A percentile compares a stretch with the other conserved stretches of the same genome.
Conservation (phyloP, 1,284 basidiomycete species). For the Hypsizygus ulmarius region DNA sequence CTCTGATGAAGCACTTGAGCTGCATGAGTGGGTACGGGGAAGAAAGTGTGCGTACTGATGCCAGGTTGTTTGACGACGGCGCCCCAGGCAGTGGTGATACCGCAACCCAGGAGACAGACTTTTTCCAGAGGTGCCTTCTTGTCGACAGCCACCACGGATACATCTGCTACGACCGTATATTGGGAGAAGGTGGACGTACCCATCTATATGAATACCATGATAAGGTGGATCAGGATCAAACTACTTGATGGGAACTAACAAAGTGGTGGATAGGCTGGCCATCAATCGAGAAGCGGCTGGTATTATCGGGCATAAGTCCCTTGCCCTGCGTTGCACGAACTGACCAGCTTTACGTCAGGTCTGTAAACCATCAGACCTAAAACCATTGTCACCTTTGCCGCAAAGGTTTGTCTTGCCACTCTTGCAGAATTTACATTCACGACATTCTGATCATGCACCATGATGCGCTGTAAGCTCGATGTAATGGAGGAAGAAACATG, state of each 20-base stretch:
- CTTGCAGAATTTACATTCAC: slow-evolving; percentile 97
- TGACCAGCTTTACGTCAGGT: slow-evolving; percentile 23
- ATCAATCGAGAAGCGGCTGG: slow-evolving; percentile 88
- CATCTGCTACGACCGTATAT: slow-evolving; percentile 98
- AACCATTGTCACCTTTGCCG: slow-evolving; percentile 58
- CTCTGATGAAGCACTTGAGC: slow-evolving; percentile 43
- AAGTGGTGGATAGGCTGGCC: slow-evolving; percentile 92
- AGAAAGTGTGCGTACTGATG: slow-evolving; percentile 53
- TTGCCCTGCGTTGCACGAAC: slow-evolving; percentile 95
- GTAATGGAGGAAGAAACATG: not conserved
- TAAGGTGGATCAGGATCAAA: slow-evolving; percentile 5
- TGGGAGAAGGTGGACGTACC: slow-evolving; percentile 98
- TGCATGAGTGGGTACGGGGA: not conserved
- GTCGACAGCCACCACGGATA: slow-evolving; percentile 92
- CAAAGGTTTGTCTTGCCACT: slow-evolving; percentile 98
- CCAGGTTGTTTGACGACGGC: slow-evolving; percentile 81
- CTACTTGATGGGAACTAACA: slow-evolving; percentile 43
- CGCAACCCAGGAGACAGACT: slow-evolving; percentile 92
- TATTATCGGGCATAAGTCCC: slow-evolving; percentile 94
- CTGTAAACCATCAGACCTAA: not conserved
- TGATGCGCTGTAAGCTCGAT: not conserved
- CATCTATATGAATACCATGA: slow-evolving; percentile 62
- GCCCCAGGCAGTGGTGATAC: slow-evolving; percentile 97
- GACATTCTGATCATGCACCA: slow-evolving; percentile 63
- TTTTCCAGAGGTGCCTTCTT: slow-evolving; percentile 88